Conservation (phyloP, 192 early-diverging fungal genomes). For the Chytriomyces confervae region DNA sequence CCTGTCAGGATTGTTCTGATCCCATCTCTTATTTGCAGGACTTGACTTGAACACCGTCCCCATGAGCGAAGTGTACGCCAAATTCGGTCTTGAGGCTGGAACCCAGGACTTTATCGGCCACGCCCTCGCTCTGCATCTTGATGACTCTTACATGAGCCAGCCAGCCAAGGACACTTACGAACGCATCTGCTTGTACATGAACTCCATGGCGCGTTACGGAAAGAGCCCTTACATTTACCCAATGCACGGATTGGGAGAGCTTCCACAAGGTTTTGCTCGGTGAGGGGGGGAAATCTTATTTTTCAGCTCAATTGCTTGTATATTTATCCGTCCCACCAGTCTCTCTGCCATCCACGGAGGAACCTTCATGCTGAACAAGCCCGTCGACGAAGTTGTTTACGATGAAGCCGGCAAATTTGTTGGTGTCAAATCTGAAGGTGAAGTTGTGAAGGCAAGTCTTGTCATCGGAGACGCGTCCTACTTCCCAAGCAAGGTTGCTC, state of each 20-base stretch:
- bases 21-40: slow-evolving; percentile 17
- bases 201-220: slow-evolving; percentile 89
- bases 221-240: slow-evolving; percentile 99
- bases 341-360: slow-evolving; percentile 97
- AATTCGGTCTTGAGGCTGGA: slow-evolving; percentile 87
- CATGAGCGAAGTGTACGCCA: slow-evolving; percentile 82
- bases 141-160: slow-evolving; percentile 73
- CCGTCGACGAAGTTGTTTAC: slow-evolving; percentile 87
- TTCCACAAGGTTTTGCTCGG: slow-evolving; percentile 96
- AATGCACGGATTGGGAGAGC: slow-evolving; percentile 93
- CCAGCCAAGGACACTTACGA: slow-evolving; percentile 86
- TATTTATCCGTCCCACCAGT: slow-evolving; percentile 46
- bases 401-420: slow-evolving; percentile 80
- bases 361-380: slow-evolving; percentile 97
- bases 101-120: slow-evolving; percentile 99
- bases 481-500: slow-evolving; percentile 78
- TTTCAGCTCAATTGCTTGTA: neutral
- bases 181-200: slow-evolving; percentile 89
- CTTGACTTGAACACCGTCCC: slow-evolving; percentile 61
- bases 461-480: slow-evolving; percentile 99
- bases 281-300: slow-evolving; percentile 1
- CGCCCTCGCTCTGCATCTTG: slow-evolving; percentile 91
- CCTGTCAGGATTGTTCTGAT: neutral
- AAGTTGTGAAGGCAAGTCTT: slow-evolving; percentile 78
- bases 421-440: slow-evolving; percentile 87